phyloP scores from a whole-genome alignment of 352 stramenopile genomes.

The Globisporangium uncinulatum region DNA sequence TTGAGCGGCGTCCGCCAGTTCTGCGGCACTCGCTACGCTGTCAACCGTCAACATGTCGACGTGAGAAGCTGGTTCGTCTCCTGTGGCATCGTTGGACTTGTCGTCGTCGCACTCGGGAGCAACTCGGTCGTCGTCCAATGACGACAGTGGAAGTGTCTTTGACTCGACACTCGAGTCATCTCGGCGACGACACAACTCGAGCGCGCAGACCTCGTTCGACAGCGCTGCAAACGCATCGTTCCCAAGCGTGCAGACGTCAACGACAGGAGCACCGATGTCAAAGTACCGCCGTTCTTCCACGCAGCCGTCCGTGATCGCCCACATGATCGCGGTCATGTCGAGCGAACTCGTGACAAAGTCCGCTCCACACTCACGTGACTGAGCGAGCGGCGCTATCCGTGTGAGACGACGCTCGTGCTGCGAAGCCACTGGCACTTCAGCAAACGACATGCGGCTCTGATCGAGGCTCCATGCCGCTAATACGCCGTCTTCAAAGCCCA shows the following conservation, averaged over 20 bases:
- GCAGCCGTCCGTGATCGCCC: slow-evolving; percentile 21
- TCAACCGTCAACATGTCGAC: neutral
- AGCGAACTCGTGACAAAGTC: slow-evolving; percentile 46
- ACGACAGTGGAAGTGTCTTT: too few species aligned
- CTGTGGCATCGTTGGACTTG: neutral
- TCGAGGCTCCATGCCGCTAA: slow-evolving; percentile 34
- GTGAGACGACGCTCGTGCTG: slow-evolving; percentile 43
- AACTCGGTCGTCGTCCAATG: too few species aligned
- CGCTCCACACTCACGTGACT: neutral
- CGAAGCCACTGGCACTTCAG: slow-evolving; percentile 20
- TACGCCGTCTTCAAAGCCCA: slow-evolving; percentile 55
- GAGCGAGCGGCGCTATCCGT: slow-evolving; percentile 16
- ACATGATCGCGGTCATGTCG: slow-evolving; percentile 65
- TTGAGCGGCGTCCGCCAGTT: neutral
- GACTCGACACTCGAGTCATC: too few species aligned
- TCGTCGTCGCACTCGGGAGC: too few species aligned
- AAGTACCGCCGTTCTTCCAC: slow-evolving; percentile 59
- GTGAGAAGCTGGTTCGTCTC: neutral
- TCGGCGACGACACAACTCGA: slow-evolving; percentile 8
- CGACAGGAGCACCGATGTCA: slow-evolving; percentile 41
- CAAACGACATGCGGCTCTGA: slow-evolving; percentile 12
- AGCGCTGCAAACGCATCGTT: slow-evolving; percentile 24
- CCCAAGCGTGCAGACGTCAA: slow-evolving; percentile 33
- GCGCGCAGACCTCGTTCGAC: slow-evolving; percentile 31
- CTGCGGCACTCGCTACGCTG: neutral